A percentile compares a stretch with the other conserved stretches of the same genome.
Evolutionary conservation across 2,329 filamentous ascomycete genomes (phyloP).

Genomic region (Spiromastix sp.): DNA sequence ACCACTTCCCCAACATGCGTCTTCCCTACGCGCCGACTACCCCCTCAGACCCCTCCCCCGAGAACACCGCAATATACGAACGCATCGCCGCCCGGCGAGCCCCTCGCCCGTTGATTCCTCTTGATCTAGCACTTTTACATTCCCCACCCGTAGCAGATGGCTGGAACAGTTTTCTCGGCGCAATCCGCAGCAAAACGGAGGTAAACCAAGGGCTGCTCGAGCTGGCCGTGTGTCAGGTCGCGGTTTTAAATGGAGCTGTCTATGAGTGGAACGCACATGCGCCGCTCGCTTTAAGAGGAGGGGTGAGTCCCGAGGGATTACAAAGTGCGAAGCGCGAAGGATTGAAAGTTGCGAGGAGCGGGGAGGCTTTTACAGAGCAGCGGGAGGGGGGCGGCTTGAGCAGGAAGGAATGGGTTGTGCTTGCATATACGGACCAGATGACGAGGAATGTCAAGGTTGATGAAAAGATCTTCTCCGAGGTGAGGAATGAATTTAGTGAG

Average conservation of each 20-base stretch:
- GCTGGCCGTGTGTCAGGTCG: slow-evolving; percentile 69
- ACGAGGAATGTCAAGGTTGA: slow-evolving; percentile 59
- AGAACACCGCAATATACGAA: slow-evolving; percentile 41
- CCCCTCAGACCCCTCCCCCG: slow-evolving; percentile 9
- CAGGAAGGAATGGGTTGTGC: slow-evolving; percentile 54
- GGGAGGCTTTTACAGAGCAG: slow-evolving; percentile 31
- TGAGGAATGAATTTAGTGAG: slow-evolving; percentile 52
- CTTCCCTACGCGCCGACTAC: slow-evolving; percentile 23
- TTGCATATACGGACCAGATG: slow-evolving; percentile 74
- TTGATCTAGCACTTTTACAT: slow-evolving; percentile 70
- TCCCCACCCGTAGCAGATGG: slow-evolving; percentile 64
- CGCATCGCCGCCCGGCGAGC: slow-evolving; percentile 56
- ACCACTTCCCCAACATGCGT: too few relatives aligned
- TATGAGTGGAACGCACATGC: slow-evolving; percentile 80
- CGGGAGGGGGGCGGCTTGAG: slow-evolving; percentile 32
- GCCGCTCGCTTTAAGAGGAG: slow-evolving; percentile 45
- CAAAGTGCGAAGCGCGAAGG: slow-evolving; percentile 37
- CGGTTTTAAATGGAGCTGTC: slow-evolving; percentile 67
- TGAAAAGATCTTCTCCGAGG: slow-evolving; percentile 54
- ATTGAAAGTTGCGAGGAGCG: slow-evolving; percentile 17
- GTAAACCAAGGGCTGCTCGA: slow-evolving; percentile 51
- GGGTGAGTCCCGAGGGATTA: slow-evolving; percentile 31
- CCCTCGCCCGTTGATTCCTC: slow-evolving; percentile 59
- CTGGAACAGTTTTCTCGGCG: slow-evolving; percentile 48
- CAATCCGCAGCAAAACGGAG: slow-evolving; percentile 42